Evolutionary conservation across 1,284 basidiomycete species (phyloP), one percentile per base, ranked within the genome.

Genomic region (Marasmius sp.): DNA sequence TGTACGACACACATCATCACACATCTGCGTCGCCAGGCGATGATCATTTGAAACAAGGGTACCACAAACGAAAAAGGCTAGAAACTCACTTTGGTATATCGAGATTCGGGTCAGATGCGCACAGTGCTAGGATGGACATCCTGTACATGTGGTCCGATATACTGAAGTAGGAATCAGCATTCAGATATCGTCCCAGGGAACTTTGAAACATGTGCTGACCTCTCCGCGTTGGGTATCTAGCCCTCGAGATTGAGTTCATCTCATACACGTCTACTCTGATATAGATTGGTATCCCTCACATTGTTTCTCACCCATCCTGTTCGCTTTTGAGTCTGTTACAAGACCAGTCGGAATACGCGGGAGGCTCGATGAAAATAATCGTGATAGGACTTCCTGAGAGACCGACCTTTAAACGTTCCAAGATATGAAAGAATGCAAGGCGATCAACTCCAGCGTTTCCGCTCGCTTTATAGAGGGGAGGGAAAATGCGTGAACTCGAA

Each of bases 121-220:
- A 91, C 85, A 98, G 89, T 0, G 94, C 91, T 51, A 98, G 83
- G 22, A 98, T 76, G 1, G 94, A 91, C 97, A 98, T 98, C 59
- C 97, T 84, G 74, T 97, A 97, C 96, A 97, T 98, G 72, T 98
- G 96, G 73, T 98, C 96, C 3, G 94, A 89, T 65, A 98, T 97
- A 67, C 94, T 96, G 67, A 16, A 57, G 49, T 57, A 55, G 18
- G 38, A 11, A 38, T 58, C 16, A 60, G 1, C 39, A 58, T 18
- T 61, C 65, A 45, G 57, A 61, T 6, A 36, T 63, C 59, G 64
- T 14, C 12, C 36, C 22, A 16, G 50, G 37, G 16, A 36, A 18
- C 27, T 16, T 22, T 37, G 36, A 7, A 52, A 27, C 9, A 10
- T 20, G 39, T 6, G 67, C 68, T 51, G 63, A 92, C 93, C 92